Evolutionary conservation across 2,329 filamentous ascomycete species (phyloP).

Genomic region (Zymoseptoria ardabiliae): DNA sequence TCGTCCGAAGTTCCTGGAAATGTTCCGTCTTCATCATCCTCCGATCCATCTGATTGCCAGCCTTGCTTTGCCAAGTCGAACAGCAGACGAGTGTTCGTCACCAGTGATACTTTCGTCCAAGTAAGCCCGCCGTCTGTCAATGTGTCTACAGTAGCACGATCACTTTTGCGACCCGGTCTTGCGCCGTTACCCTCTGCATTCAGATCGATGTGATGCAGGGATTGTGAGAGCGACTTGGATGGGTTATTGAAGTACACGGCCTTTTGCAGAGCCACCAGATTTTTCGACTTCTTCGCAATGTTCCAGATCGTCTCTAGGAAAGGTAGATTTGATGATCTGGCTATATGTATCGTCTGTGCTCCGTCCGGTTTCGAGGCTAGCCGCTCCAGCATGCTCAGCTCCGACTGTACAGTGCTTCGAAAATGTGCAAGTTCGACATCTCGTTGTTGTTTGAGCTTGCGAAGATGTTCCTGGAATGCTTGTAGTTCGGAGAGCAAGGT

Average conservation of each 20-base stretch:
- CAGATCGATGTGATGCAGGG: slow-evolving; percentile 19
- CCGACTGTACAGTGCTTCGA: slow-evolving; percentile 29
- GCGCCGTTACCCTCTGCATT: slow-evolving; percentile 19
- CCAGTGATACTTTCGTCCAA: slow-evolving; percentile 63
- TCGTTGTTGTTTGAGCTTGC: slow-evolving; percentile 30
- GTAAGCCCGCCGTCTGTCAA: slow-evolving; percentile 55
- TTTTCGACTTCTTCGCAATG: slow-evolving; percentile 50
- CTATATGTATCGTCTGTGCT: slow-evolving; percentile 41
- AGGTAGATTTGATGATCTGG: slow-evolving; percentile 58
- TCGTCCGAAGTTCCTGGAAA: slow-evolving; percentile 40
- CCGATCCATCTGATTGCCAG: slow-evolving; percentile 48
- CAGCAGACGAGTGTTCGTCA: slow-evolving; percentile 56
- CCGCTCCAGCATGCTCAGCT: slow-evolving; percentile 27
- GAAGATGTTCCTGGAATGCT: slow-evolving; percentile 31
- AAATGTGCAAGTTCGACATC: slow-evolving; percentile 31
- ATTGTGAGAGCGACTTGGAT: slow-evolving; percentile 17
- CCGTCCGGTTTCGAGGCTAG: slow-evolving; percentile 21
- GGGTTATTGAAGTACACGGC: slow-evolving; percentile 41
- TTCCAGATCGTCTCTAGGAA: slow-evolving; percentile 60
- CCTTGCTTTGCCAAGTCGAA: slow-evolving; percentile 64
- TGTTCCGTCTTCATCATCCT: slow-evolving; percentile 37
- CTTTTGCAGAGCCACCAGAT: slow-evolving; percentile 52
- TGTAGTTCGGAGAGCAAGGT: slow-evolving; percentile 36
- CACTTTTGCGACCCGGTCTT: slow-evolving; percentile 20
- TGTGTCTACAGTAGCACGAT: slow-evolving; percentile 49